Conservation (phyloP, 257 asterid species). For the Ligustrum vulgare region DNA sequence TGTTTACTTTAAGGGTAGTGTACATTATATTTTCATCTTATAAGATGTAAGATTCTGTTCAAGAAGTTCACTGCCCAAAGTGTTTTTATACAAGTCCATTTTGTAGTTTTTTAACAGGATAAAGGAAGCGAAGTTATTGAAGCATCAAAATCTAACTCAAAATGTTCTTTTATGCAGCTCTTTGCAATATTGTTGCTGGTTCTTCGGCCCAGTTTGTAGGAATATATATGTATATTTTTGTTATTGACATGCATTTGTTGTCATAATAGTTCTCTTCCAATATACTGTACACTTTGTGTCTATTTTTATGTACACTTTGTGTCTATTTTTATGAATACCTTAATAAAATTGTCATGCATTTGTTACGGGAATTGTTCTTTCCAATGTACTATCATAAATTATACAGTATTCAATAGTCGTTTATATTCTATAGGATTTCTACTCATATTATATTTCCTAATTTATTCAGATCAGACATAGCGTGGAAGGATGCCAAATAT, state of each 20-base stretch:
- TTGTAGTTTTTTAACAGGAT: not conserved
- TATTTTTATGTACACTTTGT: not conserved
- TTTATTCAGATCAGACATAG: slow-evolving; percentile 61
- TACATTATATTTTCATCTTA: not conserved
- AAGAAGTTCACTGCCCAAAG: not conserved
- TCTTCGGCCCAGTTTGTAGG: not conserved
- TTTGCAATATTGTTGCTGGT: not conserved
- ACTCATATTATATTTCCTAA: not conserved
- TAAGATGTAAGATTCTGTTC: not conserved
- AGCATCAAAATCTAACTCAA: too few relatives aligned
- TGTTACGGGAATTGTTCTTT: not conserved
- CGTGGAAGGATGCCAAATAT: slow-evolving; percentile 97
- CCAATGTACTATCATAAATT: not conserved
- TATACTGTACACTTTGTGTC: not conserved
- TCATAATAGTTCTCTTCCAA: not conserved
- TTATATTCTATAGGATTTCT: not conserved
- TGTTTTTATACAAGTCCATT: not conserved
- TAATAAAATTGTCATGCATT: not conserved
- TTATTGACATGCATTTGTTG: not conserved
- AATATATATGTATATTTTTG: too few relatives aligned
- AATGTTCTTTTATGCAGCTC: not conserved
- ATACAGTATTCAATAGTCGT: not conserved
- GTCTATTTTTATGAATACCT: not conserved
- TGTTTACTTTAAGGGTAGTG: not conserved
- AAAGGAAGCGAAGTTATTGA: not conserved